A percentile compares a stretch with the other conserved stretches of the same genome.
Conservation (phyloP, 2,329 filamentous ascomycete genomes). For the Colletotrichum sp. region DNA sequence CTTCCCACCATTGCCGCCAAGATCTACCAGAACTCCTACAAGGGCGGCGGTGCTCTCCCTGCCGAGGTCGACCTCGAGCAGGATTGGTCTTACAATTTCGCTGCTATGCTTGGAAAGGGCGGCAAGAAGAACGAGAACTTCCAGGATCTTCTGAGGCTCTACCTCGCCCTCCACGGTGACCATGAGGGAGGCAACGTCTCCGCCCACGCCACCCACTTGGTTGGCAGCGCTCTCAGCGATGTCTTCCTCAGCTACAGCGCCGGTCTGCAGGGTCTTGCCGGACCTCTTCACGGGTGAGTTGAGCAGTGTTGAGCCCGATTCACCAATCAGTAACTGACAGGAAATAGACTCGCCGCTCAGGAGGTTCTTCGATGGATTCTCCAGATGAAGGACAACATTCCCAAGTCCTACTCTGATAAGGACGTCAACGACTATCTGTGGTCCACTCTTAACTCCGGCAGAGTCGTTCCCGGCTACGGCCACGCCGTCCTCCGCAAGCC, state of each 20-base stretch:
- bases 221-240: constrained; percentile 92
- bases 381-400: constrained; percentile 91
- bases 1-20: constrained; percentile 95
- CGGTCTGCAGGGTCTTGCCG: constrained; percentile 91
- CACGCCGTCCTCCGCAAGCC: constrained; percentile 97
- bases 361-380: constrained; percentile 97
- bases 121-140: constrained; percentile 90
- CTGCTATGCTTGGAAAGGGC: constrained; percentile 90
- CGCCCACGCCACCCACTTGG: constrained; percentile 91
- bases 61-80: constrained; percentile 80
- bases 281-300: constrained; percentile 59
- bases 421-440: constrained; percentile 92
- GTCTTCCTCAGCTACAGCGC: constrained; percentile 96
- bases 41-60: constrained; percentile 74
- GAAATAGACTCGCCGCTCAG: constrained; percentile 80
- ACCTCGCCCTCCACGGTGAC: constrained; percentile 95
- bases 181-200: constrained; percentile 99
- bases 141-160: constrained; percentile 92
- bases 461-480: constrained; percentile 93
- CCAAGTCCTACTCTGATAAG: constrained; percentile 75
- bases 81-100: constrained; percentile 99
- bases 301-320: background rate
- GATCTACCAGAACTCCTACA: constrained; percentile 93
- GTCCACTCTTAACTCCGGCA: constrained; percentile 90
- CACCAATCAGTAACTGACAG: constrained; percentile 1